phyloP scores from a whole-genome alignment of 257 asterid genomes.

The Sherardia arvensis region DNA sequence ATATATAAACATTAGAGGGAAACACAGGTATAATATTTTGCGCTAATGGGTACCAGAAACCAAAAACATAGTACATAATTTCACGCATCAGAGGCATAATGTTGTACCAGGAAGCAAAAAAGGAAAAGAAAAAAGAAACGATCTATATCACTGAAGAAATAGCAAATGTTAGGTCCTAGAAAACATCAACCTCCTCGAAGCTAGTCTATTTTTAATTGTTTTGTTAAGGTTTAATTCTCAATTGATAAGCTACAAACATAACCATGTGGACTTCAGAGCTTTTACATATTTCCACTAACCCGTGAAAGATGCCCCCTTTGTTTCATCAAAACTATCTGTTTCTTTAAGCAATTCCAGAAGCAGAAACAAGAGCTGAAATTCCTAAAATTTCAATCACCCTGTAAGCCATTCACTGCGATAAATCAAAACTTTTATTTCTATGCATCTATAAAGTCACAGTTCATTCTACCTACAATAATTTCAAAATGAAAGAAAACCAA shows the following conservation, averaged over 20 bases:
- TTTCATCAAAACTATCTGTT: neutral
- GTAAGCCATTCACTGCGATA: neutral
- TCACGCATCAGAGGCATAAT: neutral
- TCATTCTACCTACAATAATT: neutral
- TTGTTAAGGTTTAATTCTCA: neutral
- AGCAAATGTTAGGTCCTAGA: neutral
- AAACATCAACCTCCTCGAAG: slow-evolving; percentile 1
- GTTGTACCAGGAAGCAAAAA: neutral
- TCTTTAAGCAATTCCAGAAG: neutral
- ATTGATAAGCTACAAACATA: neutral
- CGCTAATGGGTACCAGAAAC: neutral
- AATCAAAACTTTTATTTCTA: neutral
- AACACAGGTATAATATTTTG: neutral
- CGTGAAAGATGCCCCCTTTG: neutral
- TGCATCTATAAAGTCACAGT: neutral
- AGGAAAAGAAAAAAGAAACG: neutral
- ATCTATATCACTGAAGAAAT: neutral
- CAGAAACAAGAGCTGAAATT: neutral
- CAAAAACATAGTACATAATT: neutral
- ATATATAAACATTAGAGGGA: neutral
- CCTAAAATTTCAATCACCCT: neutral
- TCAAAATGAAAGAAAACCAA: neutral
- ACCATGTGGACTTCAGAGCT: neutral
- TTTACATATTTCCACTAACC: neutral
- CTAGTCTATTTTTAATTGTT: neutral